Percentiles rank a stretch among this genome's conserved stretches.
Conservation (phyloP, 192 early-diverging fungal species). For the Phlyctochytrium bullatum region DNA sequence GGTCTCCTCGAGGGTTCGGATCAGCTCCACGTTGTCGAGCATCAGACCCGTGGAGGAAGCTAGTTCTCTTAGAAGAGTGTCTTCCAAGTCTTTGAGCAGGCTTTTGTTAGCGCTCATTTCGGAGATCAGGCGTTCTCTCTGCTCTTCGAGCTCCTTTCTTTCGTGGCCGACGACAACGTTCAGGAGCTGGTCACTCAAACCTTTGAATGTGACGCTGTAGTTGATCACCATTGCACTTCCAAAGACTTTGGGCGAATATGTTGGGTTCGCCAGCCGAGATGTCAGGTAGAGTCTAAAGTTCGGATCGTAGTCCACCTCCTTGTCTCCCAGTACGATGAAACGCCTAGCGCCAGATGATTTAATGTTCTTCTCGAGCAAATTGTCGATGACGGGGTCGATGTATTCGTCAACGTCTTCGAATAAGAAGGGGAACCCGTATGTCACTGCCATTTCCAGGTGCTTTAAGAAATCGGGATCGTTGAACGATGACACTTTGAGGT, state of each 20-base stretch:
- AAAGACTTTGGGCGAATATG: constrained; percentile 59
- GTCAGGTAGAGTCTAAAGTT: constrained; percentile 57
- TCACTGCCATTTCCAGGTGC: constrained; percentile 63
- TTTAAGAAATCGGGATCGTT: constrained; percentile 63
- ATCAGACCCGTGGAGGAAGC: constrained; percentile 61
- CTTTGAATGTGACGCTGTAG: constrained; percentile 63
- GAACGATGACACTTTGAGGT: constrained; percentile 56
- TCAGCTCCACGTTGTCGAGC: constrained; percentile 62
- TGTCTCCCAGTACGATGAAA: constrained; percentile 63
- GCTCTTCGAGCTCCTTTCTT: constrained; percentile 59
- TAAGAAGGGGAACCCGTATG: constrained; percentile 62
- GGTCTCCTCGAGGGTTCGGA: constrained; percentile 59
- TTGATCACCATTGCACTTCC: constrained; percentile 64
- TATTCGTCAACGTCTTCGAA: constrained; percentile 68
- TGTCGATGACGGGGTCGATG: constrained; percentile 65
- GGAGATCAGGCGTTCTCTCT: constrained; percentile 51
- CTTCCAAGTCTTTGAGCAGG: constrained; percentile 55
- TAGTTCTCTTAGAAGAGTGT: constrained; percentile 55
- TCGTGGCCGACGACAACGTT: constrained; percentile 63
- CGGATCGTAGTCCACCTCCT: constrained; percentile 62
- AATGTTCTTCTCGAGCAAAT: constrained; percentile 62
- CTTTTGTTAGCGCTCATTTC: constrained; percentile 61
- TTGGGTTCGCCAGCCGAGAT: constrained; percentile 54
- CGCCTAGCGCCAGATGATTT: constrained; percentile 41
- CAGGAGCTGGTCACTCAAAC: constrained; percentile 59